These are phyloP conservation scores for Microdochium bolleyi DNA, from an alignment of 2,329 filamentous ascomycete species.

Conservation along the genomic window DNA sequence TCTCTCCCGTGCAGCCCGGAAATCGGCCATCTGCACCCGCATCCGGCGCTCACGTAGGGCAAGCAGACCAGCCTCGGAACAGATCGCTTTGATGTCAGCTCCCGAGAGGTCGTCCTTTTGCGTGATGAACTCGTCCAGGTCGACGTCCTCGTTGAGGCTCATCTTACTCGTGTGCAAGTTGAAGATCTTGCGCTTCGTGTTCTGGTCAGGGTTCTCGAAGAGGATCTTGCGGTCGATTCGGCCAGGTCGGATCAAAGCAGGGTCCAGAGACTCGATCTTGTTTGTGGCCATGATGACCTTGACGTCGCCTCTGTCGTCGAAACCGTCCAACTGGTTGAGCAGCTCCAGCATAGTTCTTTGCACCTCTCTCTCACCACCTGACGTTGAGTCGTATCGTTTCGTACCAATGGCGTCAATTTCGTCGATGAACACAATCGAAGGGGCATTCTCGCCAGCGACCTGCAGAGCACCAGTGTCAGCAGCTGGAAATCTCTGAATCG, in stretches of 20 bases:
- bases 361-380: constrained; percentile 92
- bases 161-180: constrained; percentile 98
- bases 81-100: constrained; percentile 98
- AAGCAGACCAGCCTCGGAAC: constrained; percentile 91
- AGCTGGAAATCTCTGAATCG: too few species aligned
- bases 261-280: constrained; percentile 97
- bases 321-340: constrained; percentile 96
- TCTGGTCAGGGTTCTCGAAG: constrained; percentile 65
- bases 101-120: constrained; percentile 97
- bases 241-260: constrained; percentile 89
- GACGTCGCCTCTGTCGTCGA: constrained; percentile 96
- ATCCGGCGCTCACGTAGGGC: constrained; percentile 91
- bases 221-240: constrained; percentile 97
- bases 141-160: constrained; percentile 93
- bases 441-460: constrained; percentile 91
- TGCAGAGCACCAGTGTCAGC: too few species aligned
- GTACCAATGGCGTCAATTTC: constrained; percentile 99
- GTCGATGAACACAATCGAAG: constrained; percentile 97
- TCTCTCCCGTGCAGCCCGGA: constrained; percentile 82
- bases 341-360: constrained; percentile 98
- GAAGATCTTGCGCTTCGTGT: constrained; percentile 97
- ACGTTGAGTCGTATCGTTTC: constrained; percentile 96
- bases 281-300: constrained; percentile 99
- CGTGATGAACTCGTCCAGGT: constrained; percentile 95
- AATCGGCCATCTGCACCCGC: constrained; percentile 98